Conservation (phyloP, 2,329 filamentous ascomycete species). For the Ophiosphaerella korrae region DNA sequence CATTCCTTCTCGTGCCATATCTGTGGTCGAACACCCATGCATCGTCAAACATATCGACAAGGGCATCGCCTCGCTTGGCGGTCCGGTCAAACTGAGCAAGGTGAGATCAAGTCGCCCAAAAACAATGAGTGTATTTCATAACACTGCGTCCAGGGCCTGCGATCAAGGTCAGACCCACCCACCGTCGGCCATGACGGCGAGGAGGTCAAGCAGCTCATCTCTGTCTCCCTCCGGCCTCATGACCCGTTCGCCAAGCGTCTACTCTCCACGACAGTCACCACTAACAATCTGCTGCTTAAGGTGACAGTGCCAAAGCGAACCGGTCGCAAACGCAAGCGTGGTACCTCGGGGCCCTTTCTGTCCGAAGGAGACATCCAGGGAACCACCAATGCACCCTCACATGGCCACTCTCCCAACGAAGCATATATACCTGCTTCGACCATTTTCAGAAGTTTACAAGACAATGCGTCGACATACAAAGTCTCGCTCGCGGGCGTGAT, state of each 20-base stretch:
- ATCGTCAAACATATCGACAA: slow-evolving; percentile 68
- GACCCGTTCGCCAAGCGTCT: slow-evolving; percentile 80
- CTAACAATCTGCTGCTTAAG: slow-evolving; percentile 85
- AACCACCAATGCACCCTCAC: not conserved
- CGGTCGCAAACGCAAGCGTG: slow-evolving; percentile 82
- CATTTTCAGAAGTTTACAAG: slow-evolving; percentile 68
- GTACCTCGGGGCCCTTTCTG: slow-evolving; percentile 67
- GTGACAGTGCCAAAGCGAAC: slow-evolving; percentile 86
- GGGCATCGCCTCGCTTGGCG: slow-evolving; percentile 67
- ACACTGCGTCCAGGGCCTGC: slow-evolving; percentile 29
- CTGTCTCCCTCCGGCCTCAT: slow-evolving; percentile 78
- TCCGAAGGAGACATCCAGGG: slow-evolving; percentile 37
- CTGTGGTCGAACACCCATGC: slow-evolving; percentile 70
- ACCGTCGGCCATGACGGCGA: slow-evolving; percentile 27
- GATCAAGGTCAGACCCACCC: slow-evolving; percentile 31
- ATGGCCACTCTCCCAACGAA: slow-evolving; percentile 1
- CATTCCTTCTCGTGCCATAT: slow-evolving; percentile 59
- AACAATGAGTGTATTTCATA: slow-evolving; percentile 7
- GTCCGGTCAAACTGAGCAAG: slow-evolving; percentile 59
- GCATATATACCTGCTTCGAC: slow-evolving; percentile 36
- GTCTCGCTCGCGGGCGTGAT: slow-evolving; percentile 75
- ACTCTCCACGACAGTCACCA: slow-evolving; percentile 73
- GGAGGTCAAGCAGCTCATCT: slow-evolving; percentile 58
- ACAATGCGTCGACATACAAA: slow-evolving; percentile 70
- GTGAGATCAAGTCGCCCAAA: slow-evolving; percentile 38